Conservation (phyloP, 2,329 filamentous ascomycete species). For the Triangularia verruculosa region DNA sequence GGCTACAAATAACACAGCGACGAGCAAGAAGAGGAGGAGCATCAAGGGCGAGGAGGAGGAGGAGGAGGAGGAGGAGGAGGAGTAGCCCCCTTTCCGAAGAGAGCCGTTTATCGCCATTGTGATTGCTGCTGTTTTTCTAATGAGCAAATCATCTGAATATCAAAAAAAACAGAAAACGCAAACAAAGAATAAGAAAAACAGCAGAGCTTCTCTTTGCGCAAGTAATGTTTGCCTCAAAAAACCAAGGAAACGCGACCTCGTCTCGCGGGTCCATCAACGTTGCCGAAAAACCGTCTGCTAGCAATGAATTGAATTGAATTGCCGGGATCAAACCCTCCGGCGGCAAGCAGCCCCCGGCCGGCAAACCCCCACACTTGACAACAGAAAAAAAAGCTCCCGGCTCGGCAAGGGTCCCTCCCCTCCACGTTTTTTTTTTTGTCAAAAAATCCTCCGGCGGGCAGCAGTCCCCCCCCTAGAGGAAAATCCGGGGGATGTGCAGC, state of each 20-base stretch:
- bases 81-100: conserved; percentile 4
- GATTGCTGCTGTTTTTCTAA: not conserved
- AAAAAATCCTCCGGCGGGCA: not conserved
- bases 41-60: conserved; percentile 33
- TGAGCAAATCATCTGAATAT: not conserved
- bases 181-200: not conserved
- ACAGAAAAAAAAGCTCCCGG: not conserved
- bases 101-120: not conserved
- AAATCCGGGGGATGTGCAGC: not conserved
- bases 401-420: not conserved
- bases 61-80: conserved; percentile 31
- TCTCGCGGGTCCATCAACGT: not conserved
- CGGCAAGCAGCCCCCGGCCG: not conserved
- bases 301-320: too few species aligned
- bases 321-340: not conserved
- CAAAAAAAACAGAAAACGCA: not conserved
- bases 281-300: not conserved
- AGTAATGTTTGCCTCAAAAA: too few species aligned
- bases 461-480: not conserved
- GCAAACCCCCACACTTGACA: not conserved
- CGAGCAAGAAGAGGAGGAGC: conserved; percentile 30
- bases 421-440: not conserved
- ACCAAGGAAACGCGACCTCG: too few species aligned
- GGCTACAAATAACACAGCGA: conserved; percentile 35
- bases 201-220: not conserved